Evolutionary conservation across 768 basidiomycete species (phyloP).

Genomic region (Macrolepiota albuminosa): DNA sequence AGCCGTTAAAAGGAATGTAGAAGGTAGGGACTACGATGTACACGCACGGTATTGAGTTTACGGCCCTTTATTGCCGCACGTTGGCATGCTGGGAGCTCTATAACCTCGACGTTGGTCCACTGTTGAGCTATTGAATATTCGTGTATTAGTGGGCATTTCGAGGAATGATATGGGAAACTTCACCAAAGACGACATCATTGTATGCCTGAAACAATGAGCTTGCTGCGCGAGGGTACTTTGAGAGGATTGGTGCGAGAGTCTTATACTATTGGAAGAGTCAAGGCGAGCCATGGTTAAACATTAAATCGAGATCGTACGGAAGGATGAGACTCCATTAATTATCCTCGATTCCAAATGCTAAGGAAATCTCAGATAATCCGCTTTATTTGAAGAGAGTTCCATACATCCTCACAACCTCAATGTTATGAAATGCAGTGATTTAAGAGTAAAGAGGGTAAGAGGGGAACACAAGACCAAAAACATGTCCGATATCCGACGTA

Average conservation of each 20-base stretch:
- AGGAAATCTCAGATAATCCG: neutral
- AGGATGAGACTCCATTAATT: conserved; percentile 20
- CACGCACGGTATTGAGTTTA: conserved; percentile 45
- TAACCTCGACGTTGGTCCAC: conserved; percentile 60
- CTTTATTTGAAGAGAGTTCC: neutral
- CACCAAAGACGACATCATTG: conserved; percentile 68
- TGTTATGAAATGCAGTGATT: neutral
- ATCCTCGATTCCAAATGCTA: neutral
- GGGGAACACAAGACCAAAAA: neutral
- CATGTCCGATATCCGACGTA: conserved; percentile 11
- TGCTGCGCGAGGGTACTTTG: conserved; percentile 59
- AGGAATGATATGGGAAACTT: conserved; percentile 1
- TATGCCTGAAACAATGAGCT: conserved; percentile 68
- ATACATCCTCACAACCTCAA: neutral
- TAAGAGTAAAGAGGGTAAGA: too few relatives aligned
- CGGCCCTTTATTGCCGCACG: conserved; percentile 58
- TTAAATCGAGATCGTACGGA: conserved; percentile 14
- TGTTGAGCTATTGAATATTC: conserved; percentile 49
- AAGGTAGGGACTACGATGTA: neutral
- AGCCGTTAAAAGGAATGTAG: neutral
- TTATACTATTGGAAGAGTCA: conserved; percentile 32
- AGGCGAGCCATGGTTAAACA: neutral
- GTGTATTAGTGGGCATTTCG: neutral
- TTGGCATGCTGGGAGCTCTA: conserved; percentile 52
- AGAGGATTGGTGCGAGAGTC: conserved; percentile 39